Evolutionary conservation across 345 rosid genomes (phyloP).

Genomic region (Rhodomyrtus tomentosa): DNA sequence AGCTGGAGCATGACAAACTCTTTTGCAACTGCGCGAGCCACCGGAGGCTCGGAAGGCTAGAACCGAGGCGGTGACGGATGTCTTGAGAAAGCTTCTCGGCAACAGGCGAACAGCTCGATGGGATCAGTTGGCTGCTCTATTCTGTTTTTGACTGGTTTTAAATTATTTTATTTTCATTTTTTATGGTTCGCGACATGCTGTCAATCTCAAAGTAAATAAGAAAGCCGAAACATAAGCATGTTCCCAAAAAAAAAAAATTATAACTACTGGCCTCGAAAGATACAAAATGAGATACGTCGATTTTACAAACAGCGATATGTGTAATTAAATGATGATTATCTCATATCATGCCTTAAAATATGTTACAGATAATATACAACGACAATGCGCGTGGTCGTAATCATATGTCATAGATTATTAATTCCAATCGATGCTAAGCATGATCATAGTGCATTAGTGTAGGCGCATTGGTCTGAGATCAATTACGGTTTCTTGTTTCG

Average conservation of each 20-base stretch:
- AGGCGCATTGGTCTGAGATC: not conserved
- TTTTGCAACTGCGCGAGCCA: too few relatives aligned
- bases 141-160: too few relatives aligned
- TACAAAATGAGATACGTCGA: not conserved
- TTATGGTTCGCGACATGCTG: too few relatives aligned
- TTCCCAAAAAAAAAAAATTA: not conserved
- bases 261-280: not conserved
- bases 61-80: too few relatives aligned
- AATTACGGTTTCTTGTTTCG: not conserved
- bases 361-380: not conserved
- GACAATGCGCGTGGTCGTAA: not conserved
- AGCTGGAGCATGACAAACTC: too few relatives aligned
- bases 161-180: too few relatives aligned
- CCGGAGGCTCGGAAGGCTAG: too few relatives aligned
- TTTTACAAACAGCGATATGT: rapidly evolving
- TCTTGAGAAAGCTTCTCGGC: too few relatives aligned
- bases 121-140: too few relatives aligned
- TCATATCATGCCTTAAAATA: not conserved
- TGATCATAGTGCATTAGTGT: not conserved
- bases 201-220: too few relatives aligned
- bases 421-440: not conserved
- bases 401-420: not conserved
- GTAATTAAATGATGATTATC: not conserved
- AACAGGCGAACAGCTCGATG: too few relatives aligned
- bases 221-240: too few relatives aligned